Evolutionary conservation across 805 yeast genomes (phyloP).

Genomic region (Torulaspora franciscae): DNA sequence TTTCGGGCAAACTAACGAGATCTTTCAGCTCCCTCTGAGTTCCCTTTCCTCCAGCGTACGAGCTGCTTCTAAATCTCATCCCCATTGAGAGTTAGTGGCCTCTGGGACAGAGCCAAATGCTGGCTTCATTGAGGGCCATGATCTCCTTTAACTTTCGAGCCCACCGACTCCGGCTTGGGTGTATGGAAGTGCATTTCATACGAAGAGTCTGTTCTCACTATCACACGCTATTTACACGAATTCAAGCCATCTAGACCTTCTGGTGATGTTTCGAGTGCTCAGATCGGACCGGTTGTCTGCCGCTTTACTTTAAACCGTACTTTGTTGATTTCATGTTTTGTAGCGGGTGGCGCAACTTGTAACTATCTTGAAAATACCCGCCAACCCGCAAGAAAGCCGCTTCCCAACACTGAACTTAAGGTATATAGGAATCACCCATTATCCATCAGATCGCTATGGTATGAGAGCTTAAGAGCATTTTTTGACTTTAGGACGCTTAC

Average conservation of each 20-base stretch:
- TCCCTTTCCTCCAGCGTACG: conserved; percentile 7
- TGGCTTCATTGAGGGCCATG: background rate
- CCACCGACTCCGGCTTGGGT: conserved; percentile 1
- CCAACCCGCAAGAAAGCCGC: background rate
- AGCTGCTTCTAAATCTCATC: conserved; percentile 8
- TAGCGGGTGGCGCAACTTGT: background rate
- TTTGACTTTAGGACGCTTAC: background rate
- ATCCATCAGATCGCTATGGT: background rate
- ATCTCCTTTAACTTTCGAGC: background rate
- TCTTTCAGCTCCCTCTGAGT: conserved; percentile 51
- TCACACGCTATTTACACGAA: background rate
- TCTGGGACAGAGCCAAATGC: no score
- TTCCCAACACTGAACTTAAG: background rate
- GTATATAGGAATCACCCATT: no score
- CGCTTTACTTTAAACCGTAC: background rate
- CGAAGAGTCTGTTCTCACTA: background rate
- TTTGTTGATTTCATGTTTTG: background rate
- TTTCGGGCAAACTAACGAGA: conserved; percentile 53
- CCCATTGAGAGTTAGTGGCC: no score
- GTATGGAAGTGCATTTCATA: background rate
- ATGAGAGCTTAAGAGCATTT: background rate
- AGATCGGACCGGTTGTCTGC: background rate
- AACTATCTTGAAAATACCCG: background rate
- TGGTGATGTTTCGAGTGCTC: background rate
- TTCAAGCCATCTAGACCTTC: background rate